Base-by-base conservation (phyloP, 2,329 filamentous ascomycete genomes). In the Fusarium sambucinum region DNA sequence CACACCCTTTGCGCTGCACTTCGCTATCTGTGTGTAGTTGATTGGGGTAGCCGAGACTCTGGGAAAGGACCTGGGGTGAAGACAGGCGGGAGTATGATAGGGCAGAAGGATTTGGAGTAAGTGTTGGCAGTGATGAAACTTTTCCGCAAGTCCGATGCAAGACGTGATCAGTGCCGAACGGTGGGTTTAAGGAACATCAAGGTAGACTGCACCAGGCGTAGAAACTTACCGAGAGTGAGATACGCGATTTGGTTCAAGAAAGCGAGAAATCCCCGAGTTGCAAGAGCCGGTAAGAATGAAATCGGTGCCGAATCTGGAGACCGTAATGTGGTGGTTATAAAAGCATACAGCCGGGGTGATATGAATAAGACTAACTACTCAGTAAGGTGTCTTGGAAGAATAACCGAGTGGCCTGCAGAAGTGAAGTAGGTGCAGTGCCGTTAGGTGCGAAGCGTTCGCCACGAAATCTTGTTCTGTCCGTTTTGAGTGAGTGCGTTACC, bases 101-200 rank as follows among this genome's bases (percentile, higher is more conserved):
- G 69, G 14, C 44, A 55, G 50, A 58, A 40, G 37, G 45, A 33
- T 25, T 33, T 38, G 51, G 37, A 44, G 54, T 32, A 48, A 37
- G 21, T 56, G 52, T 44, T 48, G 55, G 44, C 58, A 60, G 55
- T 45, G 48, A 40, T 42, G 47, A 59, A 37, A 56, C 55, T 65
- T 44, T 70, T 74, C 73, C 73, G 73, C 72, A 74, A 61, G 68
- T 42, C 73, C 73, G 73, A 69, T 59, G 57, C 53, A 53, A 56
- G 44, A 57, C 10, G 42, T 46, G 23, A 53, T 53, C 51, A 66
- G 55, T 69, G 59, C 72, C 72, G 69, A 73, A 64, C 60, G 50
- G 45, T 70, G 62, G 67, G 63, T 52, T 64, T 55, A 66, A 59
- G 70, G 66, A 64, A 38, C 53, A 59, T 67, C 40, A 29, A 63